Base-by-base conservation (phyloP, 2,329 filamentous ascomycete species). In the Fusarium guadeloupense region DNA sequence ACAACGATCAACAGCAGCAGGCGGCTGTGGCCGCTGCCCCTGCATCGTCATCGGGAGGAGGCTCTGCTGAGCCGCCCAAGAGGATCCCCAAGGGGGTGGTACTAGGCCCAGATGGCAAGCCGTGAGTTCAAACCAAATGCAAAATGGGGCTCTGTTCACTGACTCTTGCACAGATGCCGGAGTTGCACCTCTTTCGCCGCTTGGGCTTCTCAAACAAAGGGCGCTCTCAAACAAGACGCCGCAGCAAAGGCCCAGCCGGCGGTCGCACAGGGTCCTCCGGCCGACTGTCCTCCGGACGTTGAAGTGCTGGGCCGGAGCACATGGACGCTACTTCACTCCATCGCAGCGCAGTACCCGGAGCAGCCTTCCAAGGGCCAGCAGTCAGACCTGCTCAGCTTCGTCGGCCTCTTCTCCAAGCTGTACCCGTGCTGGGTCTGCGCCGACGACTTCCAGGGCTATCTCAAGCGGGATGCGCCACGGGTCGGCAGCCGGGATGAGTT, bases 341-440 rank as follows among this genome's bases (percentile, higher is more conserved):
- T 99, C 64, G 91, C 94, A 13, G 95, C 93, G 1, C 86, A 86
- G 13, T 99, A 98, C 75, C 95, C 95, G 1, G 80, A 83, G 8
- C 76, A 74, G 8, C 92, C 95, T 0, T 85, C 88, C 0, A 75
- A 80, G 1, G 75, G 80, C 9, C 86, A 97, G 68, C 92, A 97
- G 73, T 78, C 80, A 25, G 90, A 97, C 68, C 89, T 96, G 67
- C 81, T 82, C 51, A 83, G 85, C 45, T 98, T 99, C 77, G 83
- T 99, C 68, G 79, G 81, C 20, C 81, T 93, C 3, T 96, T 99
- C 74, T 88, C 91, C 21, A 90, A 89, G 66, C 77, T 98, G 17
- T 99, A 99, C 72, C 95, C 95, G 5, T 99, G 95, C 80, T 97
- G 93, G 92, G 85, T 90, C 4, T 99, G 95, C 76, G 95, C 93